Evolutionary conservation across 2,329 filamentous ascomycete species (phyloP).

Genomic region (Neofusicoccum cordaticola): DNA sequence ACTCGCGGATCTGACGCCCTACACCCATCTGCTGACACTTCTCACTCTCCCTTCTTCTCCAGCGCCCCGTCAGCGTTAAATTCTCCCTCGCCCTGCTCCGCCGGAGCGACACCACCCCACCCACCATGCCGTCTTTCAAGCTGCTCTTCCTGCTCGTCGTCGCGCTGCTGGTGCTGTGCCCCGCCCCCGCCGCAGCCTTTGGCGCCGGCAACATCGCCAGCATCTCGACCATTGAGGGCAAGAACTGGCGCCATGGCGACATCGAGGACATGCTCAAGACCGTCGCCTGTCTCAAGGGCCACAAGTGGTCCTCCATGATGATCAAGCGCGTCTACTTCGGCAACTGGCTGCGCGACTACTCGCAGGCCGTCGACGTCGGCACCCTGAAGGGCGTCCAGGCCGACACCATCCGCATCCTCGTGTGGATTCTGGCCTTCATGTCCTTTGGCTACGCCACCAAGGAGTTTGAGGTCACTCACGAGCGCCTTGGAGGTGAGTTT

Average conservation of each 20-base stretch:
- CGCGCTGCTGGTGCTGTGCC: slow-evolving; percentile 36
- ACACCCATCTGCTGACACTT: slow-evolving; percentile 4
- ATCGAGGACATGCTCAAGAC: slow-evolving; percentile 52
- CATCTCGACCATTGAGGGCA: slow-evolving; percentile 43
- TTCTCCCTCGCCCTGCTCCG: not conserved
- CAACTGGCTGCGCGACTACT: slow-evolving; percentile 51
- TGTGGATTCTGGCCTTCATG: slow-evolving; percentile 57
- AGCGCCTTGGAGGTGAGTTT: slow-evolving; percentile 45
- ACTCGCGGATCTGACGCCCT: not conserved
- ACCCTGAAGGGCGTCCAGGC: slow-evolving; percentile 53
- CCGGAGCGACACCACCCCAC: not conserved
- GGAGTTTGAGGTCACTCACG: slow-evolving; percentile 56
- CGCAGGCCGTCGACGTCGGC: slow-evolving; percentile 54
- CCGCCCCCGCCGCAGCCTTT: slow-evolving; percentile 40
- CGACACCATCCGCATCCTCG: slow-evolving; percentile 53
- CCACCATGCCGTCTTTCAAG: slow-evolving; percentile 33
- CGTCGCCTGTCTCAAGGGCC: slow-evolving; percentile 44
- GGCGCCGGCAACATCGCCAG: slow-evolving; percentile 50
- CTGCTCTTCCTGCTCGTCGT: slow-evolving; percentile 36
- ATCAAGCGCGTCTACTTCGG: slow-evolving; percentile 48
- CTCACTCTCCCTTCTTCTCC: not conserved
- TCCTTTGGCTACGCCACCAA: slow-evolving; percentile 56
- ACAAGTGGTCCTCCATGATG: slow-evolving; percentile 46
- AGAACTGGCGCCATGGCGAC: slow-evolving; percentile 54
- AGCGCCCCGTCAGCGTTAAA: slow-evolving; percentile 3